phyloP scores from a whole-genome alignment of 2,329 filamentous ascomycete species.

The Exophiala dermatitidis region DNA sequence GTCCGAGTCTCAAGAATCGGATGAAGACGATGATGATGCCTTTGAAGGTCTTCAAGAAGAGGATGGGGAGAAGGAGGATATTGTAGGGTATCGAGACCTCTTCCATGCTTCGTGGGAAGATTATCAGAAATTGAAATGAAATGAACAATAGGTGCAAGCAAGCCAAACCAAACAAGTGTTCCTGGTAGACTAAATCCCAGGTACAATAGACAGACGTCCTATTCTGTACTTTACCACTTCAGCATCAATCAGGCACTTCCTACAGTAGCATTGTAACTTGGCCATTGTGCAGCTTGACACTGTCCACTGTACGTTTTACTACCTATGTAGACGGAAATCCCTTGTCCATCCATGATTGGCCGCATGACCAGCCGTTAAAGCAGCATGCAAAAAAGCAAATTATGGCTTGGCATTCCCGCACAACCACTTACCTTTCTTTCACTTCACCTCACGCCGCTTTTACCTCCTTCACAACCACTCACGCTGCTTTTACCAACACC shows the following conservation, averaged over 20 bases:
- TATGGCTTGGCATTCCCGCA: not conserved
- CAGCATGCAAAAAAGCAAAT: not conserved
- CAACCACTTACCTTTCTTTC: not conserved
- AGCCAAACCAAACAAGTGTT: no score
- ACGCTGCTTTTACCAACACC: slow-evolving; percentile 5
- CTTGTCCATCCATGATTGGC: no score
- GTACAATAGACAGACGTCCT: no score
- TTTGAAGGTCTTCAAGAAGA: not conserved
- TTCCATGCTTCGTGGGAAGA: slow-evolving; percentile 21
- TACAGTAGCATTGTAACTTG: no score
- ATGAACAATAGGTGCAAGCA: not conserved
- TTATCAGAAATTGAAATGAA: slow-evolving; percentile 11
- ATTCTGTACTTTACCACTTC: no score
- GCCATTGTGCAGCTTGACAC: no score
- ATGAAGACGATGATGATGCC: not conserved
- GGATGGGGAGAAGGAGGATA: slow-evolving; percentile 1
- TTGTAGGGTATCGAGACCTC: slow-evolving; percentile 17
- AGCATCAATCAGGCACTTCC: no score
- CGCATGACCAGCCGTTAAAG: not conserved
- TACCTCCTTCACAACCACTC: not conserved
- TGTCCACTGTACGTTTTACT: no score
- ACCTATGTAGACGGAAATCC: no score
- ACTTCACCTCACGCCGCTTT: not conserved
- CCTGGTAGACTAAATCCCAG: no score
- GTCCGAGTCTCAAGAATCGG: no score